Conservation (phyloP, 768 basidiomycete genomes). For the Pholiota conissans region DNA sequence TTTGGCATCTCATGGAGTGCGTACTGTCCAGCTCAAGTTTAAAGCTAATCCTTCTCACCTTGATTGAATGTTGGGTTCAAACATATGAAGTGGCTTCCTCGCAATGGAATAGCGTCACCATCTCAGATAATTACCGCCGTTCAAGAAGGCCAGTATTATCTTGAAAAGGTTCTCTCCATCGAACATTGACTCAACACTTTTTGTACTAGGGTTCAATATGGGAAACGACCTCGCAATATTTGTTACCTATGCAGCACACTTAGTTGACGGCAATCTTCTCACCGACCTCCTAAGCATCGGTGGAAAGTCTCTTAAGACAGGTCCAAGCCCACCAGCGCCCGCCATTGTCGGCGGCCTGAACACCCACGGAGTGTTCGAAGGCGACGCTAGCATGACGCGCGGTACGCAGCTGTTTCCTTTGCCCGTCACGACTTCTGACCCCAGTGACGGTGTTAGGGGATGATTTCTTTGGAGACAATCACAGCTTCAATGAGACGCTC, state of each 20-base stretch:
- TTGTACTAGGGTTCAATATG: constrained; percentile 18
- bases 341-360: constrained; percentile 23
- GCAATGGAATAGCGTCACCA: constrained; percentile 15
- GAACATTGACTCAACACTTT: background rate
- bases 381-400: constrained; percentile 13
- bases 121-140: constrained; percentile 16
- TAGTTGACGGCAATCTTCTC: constrained; percentile 24
- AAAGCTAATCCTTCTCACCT: background rate
- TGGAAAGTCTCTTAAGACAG: constrained; percentile 18
- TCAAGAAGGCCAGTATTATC: constrained; percentile 12
- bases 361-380: constrained; percentile 24
- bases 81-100: constrained; percentile 14
- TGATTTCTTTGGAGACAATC: constrained; percentile 22
- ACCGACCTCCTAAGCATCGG: constrained; percentile 24
- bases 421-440: no score
- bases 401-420: background rate
- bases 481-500: constrained; percentile 22
- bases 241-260: constrained; percentile 12
- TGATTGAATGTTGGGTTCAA: no score
- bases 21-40: background rate
- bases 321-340: constrained; percentile 21
- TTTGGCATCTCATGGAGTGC: constrained; percentile 2
- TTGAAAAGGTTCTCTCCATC: no score
- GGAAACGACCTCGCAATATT: constrained; percentile 18
- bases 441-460: constrained; percentile 10